A percentile compares a stretch with the other conserved stretches of the same genome.
Conservation (phyloP, 2,329 filamentous ascomycete genomes). For the Fusarium verrucosum region DNA sequence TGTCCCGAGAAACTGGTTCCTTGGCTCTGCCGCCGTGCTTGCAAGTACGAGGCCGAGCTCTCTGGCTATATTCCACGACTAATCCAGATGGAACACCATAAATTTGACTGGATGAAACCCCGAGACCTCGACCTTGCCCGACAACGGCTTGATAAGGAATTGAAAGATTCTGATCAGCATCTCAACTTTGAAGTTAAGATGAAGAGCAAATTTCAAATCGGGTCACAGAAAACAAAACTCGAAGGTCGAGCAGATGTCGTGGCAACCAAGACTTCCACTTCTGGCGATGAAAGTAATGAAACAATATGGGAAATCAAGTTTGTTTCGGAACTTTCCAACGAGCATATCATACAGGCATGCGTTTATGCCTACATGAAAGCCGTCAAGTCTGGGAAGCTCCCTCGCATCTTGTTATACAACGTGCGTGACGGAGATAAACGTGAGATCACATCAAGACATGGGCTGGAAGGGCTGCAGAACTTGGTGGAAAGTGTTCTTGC, state of each 20-base stretch:
- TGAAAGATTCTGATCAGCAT: neutral
- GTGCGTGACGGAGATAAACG: conserved; percentile 42
- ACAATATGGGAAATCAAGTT: conserved; percentile 48
- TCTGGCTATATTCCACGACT: conserved; percentile 41
- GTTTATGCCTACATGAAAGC: conserved; percentile 39
- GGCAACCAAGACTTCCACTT: neutral
- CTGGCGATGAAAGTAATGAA: neutral
- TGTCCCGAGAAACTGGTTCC: conserved; percentile 8
- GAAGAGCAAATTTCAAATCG: neutral
- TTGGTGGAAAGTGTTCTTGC: conserved; percentile 34
- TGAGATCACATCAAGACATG: conserved; percentile 26
- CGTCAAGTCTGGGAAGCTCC: conserved; percentile 17
- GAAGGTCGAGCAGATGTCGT: conserved; percentile 28
- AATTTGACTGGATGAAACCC: conserved; percentile 43
- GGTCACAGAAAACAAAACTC: neutral
- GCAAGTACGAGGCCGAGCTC: conserved; percentile 36
- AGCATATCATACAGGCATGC: conserved; percentile 43
- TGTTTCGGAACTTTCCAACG: conserved; percentile 37
- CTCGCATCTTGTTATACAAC: conserved; percentile 42
- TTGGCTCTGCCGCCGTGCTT: conserved; percentile 44
- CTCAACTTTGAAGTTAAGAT: conserved; percentile 16
- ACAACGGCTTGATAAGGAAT: conserved; percentile 30
- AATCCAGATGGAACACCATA: conserved; percentile 43
- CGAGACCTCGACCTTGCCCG: conserved; percentile 30
- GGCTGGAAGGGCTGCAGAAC: conserved; percentile 2